Evolutionary conservation across 495 filamentous ascomycete genomes (phyloP), one percentile per base, ranked within the genome.

Genomic region (Astrothelium subdiscretum): DNA sequence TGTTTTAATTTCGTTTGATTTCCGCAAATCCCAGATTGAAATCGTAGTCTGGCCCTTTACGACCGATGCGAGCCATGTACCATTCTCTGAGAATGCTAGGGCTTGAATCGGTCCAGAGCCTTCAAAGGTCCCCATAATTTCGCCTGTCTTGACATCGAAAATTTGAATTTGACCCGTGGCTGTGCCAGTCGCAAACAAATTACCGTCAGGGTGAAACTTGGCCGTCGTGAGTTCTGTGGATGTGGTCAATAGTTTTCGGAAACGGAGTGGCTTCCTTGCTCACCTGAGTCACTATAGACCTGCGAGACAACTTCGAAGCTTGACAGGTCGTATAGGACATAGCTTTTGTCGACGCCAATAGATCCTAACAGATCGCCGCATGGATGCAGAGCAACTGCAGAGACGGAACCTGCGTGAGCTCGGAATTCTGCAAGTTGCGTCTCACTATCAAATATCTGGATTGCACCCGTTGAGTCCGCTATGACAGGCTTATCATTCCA

Each of bases 181-280:
- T 15, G 85, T 86, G 64, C 94, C 94, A 32, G 88, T 85, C 18
- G 88, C 91, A 66, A 97, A 82, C n/a, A 98, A 80, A 67, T 96
- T 88, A 32, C 94, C 94, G 74, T 98, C 94, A 6, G 95, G 94
- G 73, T 98, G 94, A 80, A 97, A 97, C 44, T 85, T 81, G 62
- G 85, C 88, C 52, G 87, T 81, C 8, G 88, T 85, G 24, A 97
- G 76, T 64, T 83, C 92, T 94, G 66, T 57, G 6, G 22, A 13
- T 31, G 18, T 52, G 13, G 44, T 22, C 11, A 26, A 13, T 11
- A 52, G 27, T 38, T 57, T 57, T 8, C 12, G 52, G n/a, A 27
- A 60, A 60, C 43, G 32, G 12, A 15, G 59, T 2, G 13, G 4
- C 20, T 10, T 43, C 22, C 31, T 65, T 22, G 77, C 89, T 72